Conservation (phyloP, 306 rosid species). For the Prunus padus region DNA sequence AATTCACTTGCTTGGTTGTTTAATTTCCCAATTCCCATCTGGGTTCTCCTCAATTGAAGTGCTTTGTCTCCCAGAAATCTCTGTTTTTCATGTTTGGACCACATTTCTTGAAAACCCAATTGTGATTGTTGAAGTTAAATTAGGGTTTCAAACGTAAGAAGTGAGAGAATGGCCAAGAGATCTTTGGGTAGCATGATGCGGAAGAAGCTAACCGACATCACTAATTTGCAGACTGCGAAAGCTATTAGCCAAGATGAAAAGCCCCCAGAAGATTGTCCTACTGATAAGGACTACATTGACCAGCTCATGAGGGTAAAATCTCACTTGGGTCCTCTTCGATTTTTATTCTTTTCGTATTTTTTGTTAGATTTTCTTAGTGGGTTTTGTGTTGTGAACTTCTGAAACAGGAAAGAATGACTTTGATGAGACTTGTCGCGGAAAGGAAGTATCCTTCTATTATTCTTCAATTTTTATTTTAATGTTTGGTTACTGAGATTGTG, state of each 20-base stretch:
- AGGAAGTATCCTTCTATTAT: constrained; percentile 65
- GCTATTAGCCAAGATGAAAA: constrained; percentile 25
- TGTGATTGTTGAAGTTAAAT: constrained; percentile 4
- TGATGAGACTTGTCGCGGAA: constrained; percentile 54
- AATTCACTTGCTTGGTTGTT: background rate
- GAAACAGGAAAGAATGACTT: constrained; percentile 62
- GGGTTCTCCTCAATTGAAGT: background rate
- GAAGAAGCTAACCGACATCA: constrained; percentile 73
- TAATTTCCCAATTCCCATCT: constrained; percentile 1
- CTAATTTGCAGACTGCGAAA: constrained; percentile 45
- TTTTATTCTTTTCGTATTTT: background rate
- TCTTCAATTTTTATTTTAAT: background rate
- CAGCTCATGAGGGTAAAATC: constrained; percentile 59
- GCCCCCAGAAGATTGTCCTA: constrained; percentile 11
- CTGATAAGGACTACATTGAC: constrained; percentile 41
- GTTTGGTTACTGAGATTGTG: background rate
- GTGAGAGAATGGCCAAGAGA: constrained; percentile 52
- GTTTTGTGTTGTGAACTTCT: constrained; percentile 18
- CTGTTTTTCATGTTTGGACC: background rate
- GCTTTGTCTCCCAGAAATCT: background rate
- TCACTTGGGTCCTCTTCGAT: background rate
- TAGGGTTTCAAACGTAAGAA: constrained; percentile 4
- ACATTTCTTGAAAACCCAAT: constrained; percentile 2
- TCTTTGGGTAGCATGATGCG: constrained; percentile 57
- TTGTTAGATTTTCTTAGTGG: background rate